These are phyloP conservation scores for Filobasidium wieringae DNA, from an alignment of 768 basidiomycete species.

Conservation along the genomic window DNA sequence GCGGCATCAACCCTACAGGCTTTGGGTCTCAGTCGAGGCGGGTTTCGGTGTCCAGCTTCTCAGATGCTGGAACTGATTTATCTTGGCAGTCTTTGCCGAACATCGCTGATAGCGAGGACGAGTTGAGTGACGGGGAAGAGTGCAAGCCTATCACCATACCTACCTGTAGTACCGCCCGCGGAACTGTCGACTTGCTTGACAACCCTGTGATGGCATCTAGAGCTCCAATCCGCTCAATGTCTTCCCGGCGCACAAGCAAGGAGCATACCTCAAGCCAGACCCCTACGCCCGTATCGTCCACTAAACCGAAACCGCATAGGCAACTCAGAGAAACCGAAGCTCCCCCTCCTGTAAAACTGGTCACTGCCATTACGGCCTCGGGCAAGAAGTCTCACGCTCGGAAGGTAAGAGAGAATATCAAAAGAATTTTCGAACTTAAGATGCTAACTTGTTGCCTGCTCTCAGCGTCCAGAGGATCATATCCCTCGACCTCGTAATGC, in stretches of 20 bases:
- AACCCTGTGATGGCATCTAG: background rate
- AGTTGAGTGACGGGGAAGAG: background rate
- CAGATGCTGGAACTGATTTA: background rate
- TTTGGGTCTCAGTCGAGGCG: background rate
- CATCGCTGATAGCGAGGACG: background rate
- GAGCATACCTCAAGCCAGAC: background rate
- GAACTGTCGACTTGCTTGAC: background rate
- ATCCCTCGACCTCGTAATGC: constrained; percentile 64
- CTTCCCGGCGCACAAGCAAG: no score
- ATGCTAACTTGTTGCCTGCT: background rate
- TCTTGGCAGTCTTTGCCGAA: background rate
- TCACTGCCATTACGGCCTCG: constrained; percentile 12
- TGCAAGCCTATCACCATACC: no score
- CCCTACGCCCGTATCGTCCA: background rate
- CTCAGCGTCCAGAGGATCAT: constrained; percentile 40
- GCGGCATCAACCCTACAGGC: background rate
- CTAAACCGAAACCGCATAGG: background rate
- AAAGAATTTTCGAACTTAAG: background rate
- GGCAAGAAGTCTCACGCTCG: constrained; percentile 17
- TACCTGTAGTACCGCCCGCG: background rate
- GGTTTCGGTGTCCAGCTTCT: background rate
- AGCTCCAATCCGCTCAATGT: background rate
- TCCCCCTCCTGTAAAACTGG: constrained; percentile 1
- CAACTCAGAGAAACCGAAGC: background rate
- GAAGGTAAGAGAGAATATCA: constrained; percentile 6